Conservation (phyloP, 495 filamentous ascomycete species). For the Evansstolkia leycettana region DNA sequence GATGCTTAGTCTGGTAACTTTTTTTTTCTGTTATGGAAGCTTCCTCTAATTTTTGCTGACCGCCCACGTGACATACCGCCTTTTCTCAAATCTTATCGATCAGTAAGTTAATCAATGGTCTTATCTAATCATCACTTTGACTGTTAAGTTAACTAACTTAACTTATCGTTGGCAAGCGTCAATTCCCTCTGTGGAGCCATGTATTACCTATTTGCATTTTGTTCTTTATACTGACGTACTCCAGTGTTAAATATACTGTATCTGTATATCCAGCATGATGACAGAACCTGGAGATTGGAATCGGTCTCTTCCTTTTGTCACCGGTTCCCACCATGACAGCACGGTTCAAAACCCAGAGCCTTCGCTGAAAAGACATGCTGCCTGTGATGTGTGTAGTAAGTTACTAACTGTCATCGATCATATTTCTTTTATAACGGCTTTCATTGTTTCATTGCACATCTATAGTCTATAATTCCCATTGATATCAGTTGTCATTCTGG, state of each 20-base stretch:
- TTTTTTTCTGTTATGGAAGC: slow-evolving; percentile 11
- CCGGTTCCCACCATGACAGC: background rate
- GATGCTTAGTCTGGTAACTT: background rate
- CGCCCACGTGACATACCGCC: slow-evolving; percentile 35
- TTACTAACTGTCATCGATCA: slow-evolving; percentile 1
- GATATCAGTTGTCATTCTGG: background rate
- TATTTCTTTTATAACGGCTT: too few relatives aligned
- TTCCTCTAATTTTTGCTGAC: slow-evolving; percentile 11
- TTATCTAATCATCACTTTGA: too few relatives aligned
- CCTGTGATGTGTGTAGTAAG: slow-evolving; percentile 33
- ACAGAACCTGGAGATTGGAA: slow-evolving; percentile 1
- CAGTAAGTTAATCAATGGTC: too few relatives aligned
- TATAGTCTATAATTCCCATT: too few relatives aligned
- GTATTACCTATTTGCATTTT: too few relatives aligned
- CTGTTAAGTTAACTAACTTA: too few relatives aligned
- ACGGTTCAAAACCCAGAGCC: background rate
- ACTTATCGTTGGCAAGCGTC: too few relatives aligned
- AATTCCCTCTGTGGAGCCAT: too few relatives aligned
- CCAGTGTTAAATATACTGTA: too few relatives aligned
- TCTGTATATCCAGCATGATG: too few relatives aligned
- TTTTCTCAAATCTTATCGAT: slow-evolving; percentile 4
- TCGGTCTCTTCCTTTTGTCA: slow-evolving; percentile 1
- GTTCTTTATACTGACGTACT: too few relatives aligned
- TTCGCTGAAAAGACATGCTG: slow-evolving; percentile 25
- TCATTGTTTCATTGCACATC: too few relatives aligned